phyloP scores from a whole-genome alignment of 176 grass and related monocot species.

The Saccharum spontaneum region DNA sequence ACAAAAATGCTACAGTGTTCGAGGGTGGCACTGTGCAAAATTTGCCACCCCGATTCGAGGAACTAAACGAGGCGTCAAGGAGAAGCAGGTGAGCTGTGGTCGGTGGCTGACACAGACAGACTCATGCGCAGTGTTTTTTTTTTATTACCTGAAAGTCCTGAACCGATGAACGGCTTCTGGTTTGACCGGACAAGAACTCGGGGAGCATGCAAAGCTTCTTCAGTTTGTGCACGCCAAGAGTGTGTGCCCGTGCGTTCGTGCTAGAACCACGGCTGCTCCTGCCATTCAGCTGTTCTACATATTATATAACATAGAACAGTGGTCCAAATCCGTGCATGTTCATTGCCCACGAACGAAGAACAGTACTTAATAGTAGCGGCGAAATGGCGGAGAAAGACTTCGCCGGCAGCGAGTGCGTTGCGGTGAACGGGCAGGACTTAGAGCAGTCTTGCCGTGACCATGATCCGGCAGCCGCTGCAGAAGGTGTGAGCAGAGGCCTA shows the following conservation, averaged over 20 bases:
- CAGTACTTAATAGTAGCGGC: background rate
- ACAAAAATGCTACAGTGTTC: too few species aligned
- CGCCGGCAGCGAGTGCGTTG: background rate
- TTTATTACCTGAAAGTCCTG: too few species aligned
- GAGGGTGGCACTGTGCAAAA: too few species aligned
- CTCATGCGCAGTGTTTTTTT: too few species aligned
- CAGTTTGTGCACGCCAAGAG: conserved; percentile 36
- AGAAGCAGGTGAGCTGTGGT: background rate
- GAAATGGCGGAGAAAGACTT: background rate
- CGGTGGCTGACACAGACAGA: too few species aligned
- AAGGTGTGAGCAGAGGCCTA: conserved; percentile 16
- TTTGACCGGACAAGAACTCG: background rate
- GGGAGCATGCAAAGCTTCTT: background rate
- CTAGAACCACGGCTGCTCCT: background rate
- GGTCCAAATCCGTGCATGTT: background rate
- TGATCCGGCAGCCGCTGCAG: background rate
- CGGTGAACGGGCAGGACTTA: background rate
- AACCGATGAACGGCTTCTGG: background rate
- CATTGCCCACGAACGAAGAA: background rate
- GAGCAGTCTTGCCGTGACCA: conserved; percentile 10
- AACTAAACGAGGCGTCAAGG: too few species aligned
- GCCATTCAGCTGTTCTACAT: background rate
- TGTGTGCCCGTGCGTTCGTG: background rate
- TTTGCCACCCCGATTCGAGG: too few species aligned
- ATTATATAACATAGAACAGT: background rate